These are phyloP conservation scores for Trametes pubescens DNA, from an alignment of 1,284 basidiomycete species.

Conservation along the genomic window DNA sequence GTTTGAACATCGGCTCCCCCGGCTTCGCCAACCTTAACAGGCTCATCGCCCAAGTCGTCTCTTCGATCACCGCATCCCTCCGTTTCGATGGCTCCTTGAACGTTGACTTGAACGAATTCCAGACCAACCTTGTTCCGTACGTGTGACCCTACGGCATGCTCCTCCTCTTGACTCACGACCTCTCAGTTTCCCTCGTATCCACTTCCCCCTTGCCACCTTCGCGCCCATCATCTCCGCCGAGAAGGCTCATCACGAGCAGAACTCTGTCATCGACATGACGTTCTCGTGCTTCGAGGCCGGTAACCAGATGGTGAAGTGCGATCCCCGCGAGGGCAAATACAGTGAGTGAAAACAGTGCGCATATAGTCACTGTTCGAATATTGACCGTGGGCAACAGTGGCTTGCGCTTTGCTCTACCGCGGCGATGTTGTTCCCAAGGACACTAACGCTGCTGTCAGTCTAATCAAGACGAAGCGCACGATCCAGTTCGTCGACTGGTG, in stretches of 20 bases:
- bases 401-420: constrained; percentile 81
- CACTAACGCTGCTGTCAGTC: constrained; percentile 84
- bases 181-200: constrained; percentile 74
- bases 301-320: constrained; percentile 92
- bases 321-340: constrained; percentile 86
- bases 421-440: constrained; percentile 94
- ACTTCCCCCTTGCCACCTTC: constrained; percentile 93
- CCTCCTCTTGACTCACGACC: constrained; percentile 21
- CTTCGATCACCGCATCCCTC: constrained; percentile 85
- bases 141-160: constrained; percentile 40
- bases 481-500: constrained; percentile 92
- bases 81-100: constrained; percentile 85
- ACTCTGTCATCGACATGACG: constrained; percentile 94
- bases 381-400: constrained; percentile 53
- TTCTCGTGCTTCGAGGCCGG: constrained; percentile 93
- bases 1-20: constrained; percentile 82
- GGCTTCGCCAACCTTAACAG: constrained; percentile 91
- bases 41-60: constrained; percentile 91
- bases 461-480: constrained; percentile 89
- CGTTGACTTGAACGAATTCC: constrained; percentile 87
- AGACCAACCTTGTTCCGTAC: constrained; percentile 76
- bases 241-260: constrained; percentile 89
- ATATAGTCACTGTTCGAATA: not conserved
- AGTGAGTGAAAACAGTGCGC: constrained; percentile 54
- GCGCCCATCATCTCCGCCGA: constrained; percentile 88